Percentiles rank a stretch among this genome's conserved stretches.
Conservation (phyloP, 2,329 filamentous ascomycete species). For the Nigrospora oryzae region DNA sequence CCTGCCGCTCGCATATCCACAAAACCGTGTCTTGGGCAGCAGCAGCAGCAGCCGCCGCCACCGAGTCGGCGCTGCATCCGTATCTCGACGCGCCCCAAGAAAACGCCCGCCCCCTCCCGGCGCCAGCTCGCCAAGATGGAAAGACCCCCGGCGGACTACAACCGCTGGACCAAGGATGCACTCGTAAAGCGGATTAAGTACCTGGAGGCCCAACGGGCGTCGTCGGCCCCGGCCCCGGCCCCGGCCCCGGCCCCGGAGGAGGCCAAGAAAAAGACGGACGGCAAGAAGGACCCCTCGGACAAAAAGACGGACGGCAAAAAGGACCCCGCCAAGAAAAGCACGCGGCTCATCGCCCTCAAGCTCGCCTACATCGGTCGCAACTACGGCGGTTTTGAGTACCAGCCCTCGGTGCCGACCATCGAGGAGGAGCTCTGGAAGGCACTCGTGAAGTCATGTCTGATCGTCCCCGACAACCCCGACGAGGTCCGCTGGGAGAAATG, state of each 20-base stretch:
- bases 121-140: conserved; percentile 11
- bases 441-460: conserved; percentile 70
- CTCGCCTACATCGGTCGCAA: conserved; percentile 85
- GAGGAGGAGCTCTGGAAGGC: conserved; percentile 95
- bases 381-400: conserved; percentile 91
- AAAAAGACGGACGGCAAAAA: conserved; percentile 43
- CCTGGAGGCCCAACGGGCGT: conserved; percentile 49
- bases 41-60: background rate
- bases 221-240: background rate
- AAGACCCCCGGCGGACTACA: conserved; percentile 37
- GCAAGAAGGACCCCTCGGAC: conserved; percentile 60
- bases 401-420: conserved; percentile 67
- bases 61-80: background rate
- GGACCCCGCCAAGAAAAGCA: conserved; percentile 74
- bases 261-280: conserved; percentile 33
- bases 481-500: conserved; percentile 72
- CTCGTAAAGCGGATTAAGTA: conserved; percentile 60
- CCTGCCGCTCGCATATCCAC: background rate
- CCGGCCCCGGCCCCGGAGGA: conserved; percentile 41
- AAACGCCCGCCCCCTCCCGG: conserved; percentile 1
- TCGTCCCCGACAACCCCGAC: conserved; percentile 58
- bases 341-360: conserved; percentile 81
- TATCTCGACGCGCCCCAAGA: background rate
- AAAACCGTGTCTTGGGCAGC: background rate
- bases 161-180: conserved; percentile 58